A percentile compares a stretch with the other conserved stretches of the same genome.
Evolutionary conservation across 441 rosid genomes (phyloP).

Genomic region (Aquilaria agallochum): DNA sequence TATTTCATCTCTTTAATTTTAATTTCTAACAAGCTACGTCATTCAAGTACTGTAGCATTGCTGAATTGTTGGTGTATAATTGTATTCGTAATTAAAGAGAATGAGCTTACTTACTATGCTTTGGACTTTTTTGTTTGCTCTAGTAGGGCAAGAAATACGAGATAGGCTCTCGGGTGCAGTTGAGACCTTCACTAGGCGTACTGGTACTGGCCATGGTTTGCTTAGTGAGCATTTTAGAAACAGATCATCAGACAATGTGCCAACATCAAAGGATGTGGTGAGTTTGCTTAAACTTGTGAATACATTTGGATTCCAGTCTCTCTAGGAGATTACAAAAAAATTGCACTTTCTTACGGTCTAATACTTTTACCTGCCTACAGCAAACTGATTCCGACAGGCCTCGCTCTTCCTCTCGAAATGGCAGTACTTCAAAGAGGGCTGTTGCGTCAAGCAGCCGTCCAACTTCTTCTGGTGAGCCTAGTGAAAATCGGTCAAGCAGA

Average conservation of each 20-base stretch:
- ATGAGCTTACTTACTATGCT: not conserved
- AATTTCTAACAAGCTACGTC: not conserved
- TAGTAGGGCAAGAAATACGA: conserved; percentile 57
- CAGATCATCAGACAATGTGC: conserved; percentile 50
- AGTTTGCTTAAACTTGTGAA: conserved; percentile 15
- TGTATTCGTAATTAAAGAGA: not conserved
- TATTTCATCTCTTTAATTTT: conserved; percentile 3
- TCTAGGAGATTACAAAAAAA: not conserved
- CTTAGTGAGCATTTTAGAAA: conserved; percentile 55
- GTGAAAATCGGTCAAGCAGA: conserved; percentile 47
- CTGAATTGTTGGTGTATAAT: not conserved
- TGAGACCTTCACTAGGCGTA: conserved; percentile 52
- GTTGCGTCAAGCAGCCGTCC: conserved; percentile 41
- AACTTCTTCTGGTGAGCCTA: conserved; percentile 53
- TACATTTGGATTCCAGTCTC: not conserved
- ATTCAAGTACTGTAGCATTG: not conserved
- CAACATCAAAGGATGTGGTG: conserved; percentile 66
- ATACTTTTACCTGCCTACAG: conserved; percentile 16
- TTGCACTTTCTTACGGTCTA: not conserved
- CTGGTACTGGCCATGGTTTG: conserved; percentile 34
- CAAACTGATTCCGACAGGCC: conserved; percentile 47
- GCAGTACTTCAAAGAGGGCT: conserved; percentile 51
- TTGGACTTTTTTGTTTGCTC: conserved; percentile 5
- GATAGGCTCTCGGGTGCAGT: conserved; percentile 60
- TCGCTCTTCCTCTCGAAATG: conserved; percentile 41